phyloP scores from a whole-genome alignment of 2,329 filamentous ascomycete species.

The Coniochaeta sp. region DNA sequence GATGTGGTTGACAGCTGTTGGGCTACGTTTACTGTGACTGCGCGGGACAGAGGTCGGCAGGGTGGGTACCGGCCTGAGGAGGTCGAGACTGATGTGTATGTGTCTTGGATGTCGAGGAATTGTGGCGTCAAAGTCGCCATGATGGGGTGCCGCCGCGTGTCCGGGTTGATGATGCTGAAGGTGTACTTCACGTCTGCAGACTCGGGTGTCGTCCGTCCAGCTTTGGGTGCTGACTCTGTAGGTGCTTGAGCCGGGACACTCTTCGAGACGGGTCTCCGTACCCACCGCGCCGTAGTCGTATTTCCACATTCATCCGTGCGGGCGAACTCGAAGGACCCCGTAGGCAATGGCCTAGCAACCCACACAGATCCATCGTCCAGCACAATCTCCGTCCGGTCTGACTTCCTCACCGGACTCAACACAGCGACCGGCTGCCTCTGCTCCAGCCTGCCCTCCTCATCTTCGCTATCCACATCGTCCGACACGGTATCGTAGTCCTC shows the following conservation, averaged over 20 bases:
- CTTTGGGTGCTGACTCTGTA: slow-evolving; percentile 15
- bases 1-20: slow-evolving; percentile 7
- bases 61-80: slow-evolving; percentile 42
- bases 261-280: slow-evolving; percentile 34
- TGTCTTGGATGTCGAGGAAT: slow-evolving; percentile 62
- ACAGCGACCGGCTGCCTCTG: slow-evolving; percentile 55
- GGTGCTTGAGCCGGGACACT: slow-evolving; percentile 13
- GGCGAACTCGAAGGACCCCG: slow-evolving; percentile 61
- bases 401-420: slow-evolving; percentile 53
- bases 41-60: slow-evolving; percentile 23
- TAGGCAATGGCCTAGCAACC: slow-evolving; percentile 43
- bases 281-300: slow-evolving; percentile 61
- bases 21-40: slow-evolving; percentile 6
- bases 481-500: slow-evolving; percentile 51
- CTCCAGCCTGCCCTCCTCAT: slow-evolving; percentile 35
- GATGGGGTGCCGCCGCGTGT: slow-evolving; percentile 64
- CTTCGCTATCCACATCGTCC: slow-evolving; percentile 22
- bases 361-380: slow-evolving; percentile 57
- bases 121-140: slow-evolving; percentile 60
- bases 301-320: slow-evolving; percentile 50
- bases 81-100: slow-evolving; percentile 51
- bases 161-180: slow-evolving; percentile 69
- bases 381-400: slow-evolving; percentile 57
- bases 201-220: slow-evolving; percentile 7
- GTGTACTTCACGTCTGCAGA: slow-evolving; percentile 41